These are phyloP conservation scores for Saposhnikovia divaricata DNA, from an alignment of 129 eudicot genomes.

Conservation along the genomic window DNA sequence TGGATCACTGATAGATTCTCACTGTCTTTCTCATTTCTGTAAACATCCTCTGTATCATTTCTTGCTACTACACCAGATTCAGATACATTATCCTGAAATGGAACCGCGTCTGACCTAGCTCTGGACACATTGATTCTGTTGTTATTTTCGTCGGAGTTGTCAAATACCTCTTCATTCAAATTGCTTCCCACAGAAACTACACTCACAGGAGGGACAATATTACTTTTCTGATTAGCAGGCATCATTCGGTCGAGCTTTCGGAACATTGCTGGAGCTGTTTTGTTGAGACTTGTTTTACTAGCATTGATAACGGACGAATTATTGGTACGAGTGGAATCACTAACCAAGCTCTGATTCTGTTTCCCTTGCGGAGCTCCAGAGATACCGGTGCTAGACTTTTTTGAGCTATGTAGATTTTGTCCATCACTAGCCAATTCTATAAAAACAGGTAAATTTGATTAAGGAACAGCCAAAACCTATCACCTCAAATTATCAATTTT, in stretches of 20 bases:
- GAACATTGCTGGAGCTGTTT: conserved; percentile 54
- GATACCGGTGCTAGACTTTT: conserved; percentile 17
- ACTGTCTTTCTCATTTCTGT: conserved; percentile 28
- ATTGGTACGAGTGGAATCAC: conserved; percentile 19
- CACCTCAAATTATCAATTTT: neutral
- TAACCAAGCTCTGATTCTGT: conserved; percentile 13
- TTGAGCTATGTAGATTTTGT: conserved; percentile 40
- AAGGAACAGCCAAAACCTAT: neutral
- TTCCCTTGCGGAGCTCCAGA: conserved; percentile 28
- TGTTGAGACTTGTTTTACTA: conserved; percentile 35
- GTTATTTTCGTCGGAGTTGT: conserved; percentile 27
- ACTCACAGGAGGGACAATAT: conserved; percentile 13
- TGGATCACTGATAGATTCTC: conserved; percentile 49
- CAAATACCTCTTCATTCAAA: conserved; percentile 14
- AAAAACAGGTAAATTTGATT: neutral
- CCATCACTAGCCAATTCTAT: conserved; percentile 74
- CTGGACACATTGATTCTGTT: conserved; percentile 16
- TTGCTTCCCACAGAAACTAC: conserved; percentile 25
- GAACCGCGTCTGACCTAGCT: conserved; percentile 22
- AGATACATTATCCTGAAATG: conserved; percentile 35
- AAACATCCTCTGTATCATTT: conserved; percentile 28
- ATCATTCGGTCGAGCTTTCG: conserved; percentile 58
- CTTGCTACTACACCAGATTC: conserved; percentile 34
- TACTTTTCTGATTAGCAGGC: conserved; percentile 31
- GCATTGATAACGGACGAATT: conserved; percentile 29